phyloP scores from a whole-genome alignment of 352 stramenopile species.

The Phytophthora foliorum region DNA sequence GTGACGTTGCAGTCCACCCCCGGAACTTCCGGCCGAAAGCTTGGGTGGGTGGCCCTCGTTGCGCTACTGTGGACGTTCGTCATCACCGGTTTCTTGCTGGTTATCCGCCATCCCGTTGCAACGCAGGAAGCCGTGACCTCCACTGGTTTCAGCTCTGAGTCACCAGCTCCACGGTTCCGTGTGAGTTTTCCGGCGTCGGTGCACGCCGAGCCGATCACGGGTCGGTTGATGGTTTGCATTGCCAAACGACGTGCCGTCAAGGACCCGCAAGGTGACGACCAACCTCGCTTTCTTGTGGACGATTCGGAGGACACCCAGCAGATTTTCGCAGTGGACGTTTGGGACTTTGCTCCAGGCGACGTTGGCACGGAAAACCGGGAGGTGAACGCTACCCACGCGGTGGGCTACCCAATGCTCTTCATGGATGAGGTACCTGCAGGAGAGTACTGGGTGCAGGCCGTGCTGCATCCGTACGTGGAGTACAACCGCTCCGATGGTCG shows the following conservation, averaged over 20 bases:
- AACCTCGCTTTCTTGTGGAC: constrained; percentile 61
- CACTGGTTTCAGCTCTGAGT: constrained; percentile 10
- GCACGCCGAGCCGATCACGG: constrained; percentile 52
- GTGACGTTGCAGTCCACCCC: not conserved
- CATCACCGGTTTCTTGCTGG: constrained; percentile 21
- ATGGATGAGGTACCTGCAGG: constrained; percentile 53
- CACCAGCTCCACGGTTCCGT: constrained; percentile 43
- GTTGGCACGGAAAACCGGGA: constrained; percentile 43
- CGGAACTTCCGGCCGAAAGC: constrained; percentile 10
- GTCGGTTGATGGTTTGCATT: constrained; percentile 67
- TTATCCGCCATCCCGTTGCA: constrained; percentile 6
- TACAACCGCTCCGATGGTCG: constrained; percentile 72
- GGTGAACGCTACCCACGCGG: constrained; percentile 51
- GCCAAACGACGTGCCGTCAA: constrained; percentile 56
- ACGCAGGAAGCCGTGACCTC: not conserved
- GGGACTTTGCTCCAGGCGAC: constrained; percentile 44
- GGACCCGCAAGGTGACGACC: constrained; percentile 57
- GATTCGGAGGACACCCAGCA: constrained; percentile 65
- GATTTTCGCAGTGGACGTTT: constrained; percentile 72
- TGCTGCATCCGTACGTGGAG: constrained; percentile 67
- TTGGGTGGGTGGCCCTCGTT: constrained; percentile 1
- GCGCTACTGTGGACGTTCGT: constrained; percentile 23
- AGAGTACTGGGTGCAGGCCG: constrained; percentile 74
- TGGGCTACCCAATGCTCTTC: constrained; percentile 58
- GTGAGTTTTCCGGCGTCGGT: constrained; percentile 45